Conservation (phyloP, 768 basidiomycete genomes). For the Dacryopinax spathularia region DNA sequence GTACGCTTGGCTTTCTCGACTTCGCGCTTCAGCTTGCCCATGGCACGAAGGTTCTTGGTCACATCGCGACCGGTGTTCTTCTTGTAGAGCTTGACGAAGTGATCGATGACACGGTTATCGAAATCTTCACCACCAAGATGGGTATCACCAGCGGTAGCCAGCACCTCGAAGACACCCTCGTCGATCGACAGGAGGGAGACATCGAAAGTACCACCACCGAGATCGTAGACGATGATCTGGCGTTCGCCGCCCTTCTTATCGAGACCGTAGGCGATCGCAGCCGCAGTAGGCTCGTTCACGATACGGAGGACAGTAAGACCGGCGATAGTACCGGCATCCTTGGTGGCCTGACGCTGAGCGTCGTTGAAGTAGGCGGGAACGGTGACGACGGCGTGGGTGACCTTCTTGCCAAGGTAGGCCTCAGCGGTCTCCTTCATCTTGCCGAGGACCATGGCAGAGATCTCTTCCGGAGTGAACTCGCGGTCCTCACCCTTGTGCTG, state of each 20-base stretch:
- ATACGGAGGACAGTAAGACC: slow-evolving; percentile 92
- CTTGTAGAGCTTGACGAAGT: slow-evolving; percentile 82
- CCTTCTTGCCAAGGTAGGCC: slow-evolving; percentile 89
- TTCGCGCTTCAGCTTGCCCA: slow-evolving; percentile 85
- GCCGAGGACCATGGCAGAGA: slow-evolving; percentile 83
- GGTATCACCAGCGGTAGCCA: slow-evolving; percentile 86
- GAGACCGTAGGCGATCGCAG: slow-evolving; percentile 94
- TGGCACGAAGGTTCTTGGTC: slow-evolving; percentile 59
- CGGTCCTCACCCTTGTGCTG: slow-evolving; percentile 63
- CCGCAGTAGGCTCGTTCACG: slow-evolving; percentile 95
- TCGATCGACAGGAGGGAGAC: slow-evolving; percentile 91
- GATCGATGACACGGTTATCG: slow-evolving; percentile 83
- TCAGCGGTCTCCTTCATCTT: slow-evolving; percentile 99
- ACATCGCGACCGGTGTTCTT: slow-evolving; percentile 83
- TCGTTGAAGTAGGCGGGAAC: slow-evolving; percentile 99
- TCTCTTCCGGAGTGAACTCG: slow-evolving; percentile 84
- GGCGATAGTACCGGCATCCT: slow-evolving; percentile 91
- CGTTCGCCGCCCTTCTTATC: slow-evolving; percentile 92
- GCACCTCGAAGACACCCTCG: slow-evolving; percentile 80
- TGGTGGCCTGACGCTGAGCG: slow-evolving; percentile 97
- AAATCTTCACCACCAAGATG: slow-evolving; percentile 95
- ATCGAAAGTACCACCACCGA: slow-evolving; percentile 98
- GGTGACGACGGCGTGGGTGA: slow-evolving; percentile 94
- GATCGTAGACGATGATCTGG: slow-evolving; percentile 95
- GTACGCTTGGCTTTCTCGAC: slow-evolving; percentile 95